phyloP scores from a whole-genome alignment of 345 rosid genomes.

The Cardamine chenopodiifolia region DNA sequence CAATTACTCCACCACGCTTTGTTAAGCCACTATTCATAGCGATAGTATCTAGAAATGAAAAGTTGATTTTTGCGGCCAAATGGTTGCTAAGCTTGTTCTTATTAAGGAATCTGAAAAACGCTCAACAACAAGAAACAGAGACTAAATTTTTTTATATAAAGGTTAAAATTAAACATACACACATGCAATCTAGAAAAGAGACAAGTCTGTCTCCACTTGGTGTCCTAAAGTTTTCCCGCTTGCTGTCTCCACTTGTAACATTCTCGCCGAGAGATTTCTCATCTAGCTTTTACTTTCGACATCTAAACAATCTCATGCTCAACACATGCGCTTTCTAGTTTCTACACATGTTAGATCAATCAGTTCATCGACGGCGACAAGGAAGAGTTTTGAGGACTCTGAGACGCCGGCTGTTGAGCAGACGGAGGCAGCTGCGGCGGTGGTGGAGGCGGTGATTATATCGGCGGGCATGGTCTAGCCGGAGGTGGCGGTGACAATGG shows the following conservation, averaged over 20 bases:
- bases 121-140: slow-evolving; percentile 21
- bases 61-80: slow-evolving; percentile 5
- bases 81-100: slow-evolving; percentile 28
- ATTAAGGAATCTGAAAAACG: slow-evolving; percentile 30
- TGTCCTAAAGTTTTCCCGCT: slow-evolving; percentile 21
- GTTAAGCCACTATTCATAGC: neutral
- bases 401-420: slow-evolving; percentile 31
- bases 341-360: slow-evolving; percentile 22
- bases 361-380: slow-evolving; percentile 33
- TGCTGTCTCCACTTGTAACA: slow-evolving; percentile 17
- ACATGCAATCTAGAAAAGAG: slow-evolving; percentile 17
- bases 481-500: slow-evolving; percentile 21
- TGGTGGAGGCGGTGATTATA: slow-evolving; percentile 33
- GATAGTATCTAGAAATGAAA: neutral
- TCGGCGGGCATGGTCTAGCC: slow-evolving; percentile 34
- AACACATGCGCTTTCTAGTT: slow-evolving; percentile 28
- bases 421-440: slow-evolving; percentile 38
- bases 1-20: neutral
- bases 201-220: slow-evolving; percentile 24
- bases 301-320: slow-evolving; percentile 17
- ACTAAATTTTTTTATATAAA: slow-evolving; percentile 18
- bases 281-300: slow-evolving; percentile 2
- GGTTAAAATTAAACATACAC: slow-evolving; percentile 4
- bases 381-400: slow-evolving; percentile 22
- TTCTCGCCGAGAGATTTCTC: neutral